Base-by-base conservation (phyloP, 768 basidiomycete genomes). In the Pleurotus citrinopileatus region DNA sequence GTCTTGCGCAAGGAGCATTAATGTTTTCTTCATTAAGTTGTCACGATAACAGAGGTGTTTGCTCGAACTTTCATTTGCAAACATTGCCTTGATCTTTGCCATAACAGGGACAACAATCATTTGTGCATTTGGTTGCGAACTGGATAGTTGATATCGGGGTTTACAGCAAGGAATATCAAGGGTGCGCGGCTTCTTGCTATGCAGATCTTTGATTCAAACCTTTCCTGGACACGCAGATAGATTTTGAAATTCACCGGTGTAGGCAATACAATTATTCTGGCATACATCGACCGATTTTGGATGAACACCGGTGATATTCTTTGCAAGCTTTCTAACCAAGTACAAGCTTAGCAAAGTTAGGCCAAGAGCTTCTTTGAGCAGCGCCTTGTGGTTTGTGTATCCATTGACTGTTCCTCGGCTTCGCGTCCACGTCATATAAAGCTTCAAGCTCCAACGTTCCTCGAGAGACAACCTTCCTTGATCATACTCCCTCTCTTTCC, bases 1-100 rank as follows among this genome's bases (percentile, higher is more conserved):
- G 0, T 57, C 58, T 26, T 25, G 52, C 19, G 52, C 62, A 42
- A 62, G 29, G 20, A 66, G 15, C 32, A 63, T 38, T 2, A 68
- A 48, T 10, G 55, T 62, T 42, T 60, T 26, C 42, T 65, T 34
- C 15, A 67, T 43, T 34, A 56, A 53, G 13, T 40, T 44, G 40
- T 69, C 67, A 34, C 62, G 57, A 54, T 67, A 42, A 20, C 64
- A 53, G 19, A 67, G 28, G 1, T 60, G 54, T 19, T n/a, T 20
- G 19, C 64, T 59, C n/a, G 64, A 61, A 6, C 64, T 61, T 45
- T 56, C 59, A 63, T 67, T 67, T 36, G 63, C 63, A 60, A 59
- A 66, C 42, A 67, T 38, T 10, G 67, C 67, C 3, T 55, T 56
- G 42, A 69, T 60, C 17, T 63, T 64, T 20, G 57, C 58, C 54